These are phyloP conservation scores for Ganoderma multipileum DNA, from an alignment of 1,284 basidiomycete species.

Conservation along the genomic window DNA sequence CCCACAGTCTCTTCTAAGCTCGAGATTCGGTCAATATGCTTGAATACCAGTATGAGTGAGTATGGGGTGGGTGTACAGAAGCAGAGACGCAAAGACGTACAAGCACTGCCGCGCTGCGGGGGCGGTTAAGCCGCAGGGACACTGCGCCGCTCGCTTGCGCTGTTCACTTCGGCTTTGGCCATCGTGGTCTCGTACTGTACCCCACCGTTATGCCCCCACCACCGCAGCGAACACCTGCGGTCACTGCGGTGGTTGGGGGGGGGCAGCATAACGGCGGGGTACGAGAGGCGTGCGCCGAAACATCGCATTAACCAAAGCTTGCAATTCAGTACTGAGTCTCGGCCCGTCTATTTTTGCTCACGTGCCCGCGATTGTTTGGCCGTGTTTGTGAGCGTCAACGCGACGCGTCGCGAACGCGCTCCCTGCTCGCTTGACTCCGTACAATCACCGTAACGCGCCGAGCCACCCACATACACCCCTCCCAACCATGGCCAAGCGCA, in stretches of 20 bases:
- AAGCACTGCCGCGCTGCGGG: slow-evolving; percentile 1
- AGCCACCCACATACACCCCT: background rate
- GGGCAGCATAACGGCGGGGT: too few species aligned
- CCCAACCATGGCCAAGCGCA: slow-evolving; percentile 47
- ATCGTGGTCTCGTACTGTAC: too few species aligned
- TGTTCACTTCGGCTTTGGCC: too few species aligned
- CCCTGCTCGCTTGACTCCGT: background rate
- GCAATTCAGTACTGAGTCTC: too few species aligned
- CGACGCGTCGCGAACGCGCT: slow-evolving; percentile 34
- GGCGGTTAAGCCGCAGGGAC: background rate
- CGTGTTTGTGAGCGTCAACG: slow-evolving; percentile 27
- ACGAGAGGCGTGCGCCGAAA: too few species aligned
- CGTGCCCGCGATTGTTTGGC: slow-evolving; percentile 27
- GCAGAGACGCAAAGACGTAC: background rate
- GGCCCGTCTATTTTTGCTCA: background rate
- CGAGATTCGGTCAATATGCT: background rate
- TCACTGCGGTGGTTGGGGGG: too few species aligned
- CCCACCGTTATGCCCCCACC: too few species aligned
- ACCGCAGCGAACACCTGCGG: too few species aligned
- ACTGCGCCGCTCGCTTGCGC: background rate
- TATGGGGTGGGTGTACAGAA: background rate
- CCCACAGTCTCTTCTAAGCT: too few species aligned
- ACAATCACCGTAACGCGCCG: slow-evolving; percentile 7
- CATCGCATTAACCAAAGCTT: too few species aligned
- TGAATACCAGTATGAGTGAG: background rate